Conservation (phyloP, 805 yeast genomes). For the Hanseniaspora occidentalis region DNA sequence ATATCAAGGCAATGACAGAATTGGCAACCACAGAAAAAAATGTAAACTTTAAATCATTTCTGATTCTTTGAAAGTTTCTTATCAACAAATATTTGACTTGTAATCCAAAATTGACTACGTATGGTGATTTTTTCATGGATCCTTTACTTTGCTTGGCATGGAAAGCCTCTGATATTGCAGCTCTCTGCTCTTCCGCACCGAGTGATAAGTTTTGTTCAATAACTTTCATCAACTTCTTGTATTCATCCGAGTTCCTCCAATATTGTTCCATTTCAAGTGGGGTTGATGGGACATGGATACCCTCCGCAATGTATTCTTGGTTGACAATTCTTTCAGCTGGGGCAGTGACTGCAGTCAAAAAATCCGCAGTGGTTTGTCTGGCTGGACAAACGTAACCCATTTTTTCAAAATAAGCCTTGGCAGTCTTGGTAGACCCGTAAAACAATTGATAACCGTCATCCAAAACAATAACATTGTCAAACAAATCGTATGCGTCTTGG, state of each 20-base stretch:
- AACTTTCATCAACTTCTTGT: constrained; percentile 26
- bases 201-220: constrained; percentile 27
- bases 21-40: constrained; percentile 30
- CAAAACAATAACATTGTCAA: constrained; percentile 39
- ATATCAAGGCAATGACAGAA: constrained; percentile 36
- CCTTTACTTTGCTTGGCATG: constrained; percentile 36
- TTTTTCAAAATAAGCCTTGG: constrained; percentile 35
- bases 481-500: constrained; percentile 41
- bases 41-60: constrained; percentile 34
- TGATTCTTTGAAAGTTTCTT: constrained; percentile 35
- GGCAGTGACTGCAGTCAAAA: constrained; percentile 41
- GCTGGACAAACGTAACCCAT: constrained; percentile 47
- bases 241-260: constrained; percentile 37
- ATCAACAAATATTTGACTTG: constrained; percentile 34
- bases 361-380: constrained; percentile 50
- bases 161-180: constrained; percentile 25
- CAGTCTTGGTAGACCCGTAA: constrained; percentile 35
- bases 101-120: constrained; percentile 34
- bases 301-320: constrained; percentile 29
- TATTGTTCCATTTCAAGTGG: constrained; percentile 37
- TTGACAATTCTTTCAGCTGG: constrained; percentile 36
- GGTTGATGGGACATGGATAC: constrained; percentile 35
- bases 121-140: constrained; percentile 33
- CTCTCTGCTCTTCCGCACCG: constrained; percentile 6
- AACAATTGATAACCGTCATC: constrained; percentile 47